Evolutionary conservation across 352 stramenopile species (phyloP).

Genomic region (Thraustochytrium sp.): DNA sequence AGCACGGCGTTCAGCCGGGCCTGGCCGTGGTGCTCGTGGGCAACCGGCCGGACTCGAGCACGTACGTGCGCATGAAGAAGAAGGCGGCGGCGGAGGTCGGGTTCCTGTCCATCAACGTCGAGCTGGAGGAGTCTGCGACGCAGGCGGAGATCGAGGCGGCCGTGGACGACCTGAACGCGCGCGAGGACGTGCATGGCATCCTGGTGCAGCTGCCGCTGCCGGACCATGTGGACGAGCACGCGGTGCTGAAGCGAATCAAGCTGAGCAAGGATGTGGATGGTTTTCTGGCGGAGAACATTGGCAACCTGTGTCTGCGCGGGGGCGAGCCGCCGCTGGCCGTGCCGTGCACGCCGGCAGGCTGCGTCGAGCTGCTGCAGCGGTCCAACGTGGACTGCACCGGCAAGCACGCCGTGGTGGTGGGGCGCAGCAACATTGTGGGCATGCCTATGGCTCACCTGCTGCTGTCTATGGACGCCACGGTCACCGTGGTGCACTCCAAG

Average conservation of each 20-base stretch:
- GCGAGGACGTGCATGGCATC: conserved; percentile 49
- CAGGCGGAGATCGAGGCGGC: conserved; percentile 58
- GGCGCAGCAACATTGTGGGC: conserved; percentile 92
- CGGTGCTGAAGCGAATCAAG: conserved; percentile 85
- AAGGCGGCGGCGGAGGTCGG: conserved; percentile 89
- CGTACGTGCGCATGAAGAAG: conserved; percentile 99
- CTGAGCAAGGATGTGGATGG: conserved; percentile 96
- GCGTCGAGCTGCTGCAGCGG: conserved; percentile 39
- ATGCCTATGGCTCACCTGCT: conserved; percentile 90
- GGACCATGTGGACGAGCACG: conserved; percentile 78
- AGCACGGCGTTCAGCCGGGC: conserved; percentile 64
- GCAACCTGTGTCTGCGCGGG: conserved; percentile 73
- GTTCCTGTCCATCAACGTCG: conserved; percentile 72
- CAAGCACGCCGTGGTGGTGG: conserved; percentile 92
- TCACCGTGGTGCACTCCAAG: conserved; percentile 94
- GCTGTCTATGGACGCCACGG: conserved; percentile 89
- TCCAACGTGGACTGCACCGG: conserved; percentile 55
- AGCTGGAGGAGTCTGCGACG: conserved; percentile 61
- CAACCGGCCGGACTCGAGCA: conserved; percentile 81
- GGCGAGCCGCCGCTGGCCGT: conserved; percentile 74
- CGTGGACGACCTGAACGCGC: conserved; percentile 49
- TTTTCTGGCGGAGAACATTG: conserved; percentile 93
- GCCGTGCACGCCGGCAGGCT: conserved; percentile 82
- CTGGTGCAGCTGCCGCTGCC: conserved; percentile 83
- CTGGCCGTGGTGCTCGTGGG: conserved; percentile 97